Percentiles rank a stretch among this genome's conserved stretches.
These are phyloP conservation scores for Arabis hirsuta DNA, from an alignment of 345 rosid species.

Conservation along the genomic window DNA sequence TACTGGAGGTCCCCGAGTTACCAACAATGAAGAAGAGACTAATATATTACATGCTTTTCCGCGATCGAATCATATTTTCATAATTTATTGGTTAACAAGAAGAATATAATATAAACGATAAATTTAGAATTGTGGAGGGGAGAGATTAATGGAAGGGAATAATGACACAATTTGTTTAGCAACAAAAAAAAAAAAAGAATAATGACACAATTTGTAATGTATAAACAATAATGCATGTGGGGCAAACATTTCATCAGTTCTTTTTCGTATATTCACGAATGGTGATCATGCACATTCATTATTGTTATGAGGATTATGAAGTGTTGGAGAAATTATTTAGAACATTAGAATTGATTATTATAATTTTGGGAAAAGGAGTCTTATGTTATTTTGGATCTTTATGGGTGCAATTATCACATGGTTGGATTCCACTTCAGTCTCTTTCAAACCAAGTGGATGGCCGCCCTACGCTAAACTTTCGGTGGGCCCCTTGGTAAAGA, in stretches of 20 bases:
- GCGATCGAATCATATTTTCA: too few relatives aligned
- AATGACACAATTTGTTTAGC: not conserved
- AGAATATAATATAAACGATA: too few relatives aligned
- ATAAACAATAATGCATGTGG: slow-evolving; percentile 8
- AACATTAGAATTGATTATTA: not conserved
- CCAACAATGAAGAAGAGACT: too few relatives aligned
- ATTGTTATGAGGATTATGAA: not conserved
- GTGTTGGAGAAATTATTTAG: not conserved
- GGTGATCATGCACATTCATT: slow-evolving; percentile 23
- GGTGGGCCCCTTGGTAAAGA: not conserved
- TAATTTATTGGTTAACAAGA: too few relatives aligned
- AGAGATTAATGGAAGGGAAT: not conserved
- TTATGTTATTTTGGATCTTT: slow-evolving; percentile 23
- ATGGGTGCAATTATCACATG: slow-evolving; percentile 15
- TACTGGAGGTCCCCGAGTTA: too few relatives aligned
- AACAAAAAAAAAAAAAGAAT: too few relatives aligned
- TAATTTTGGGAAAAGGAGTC: not conserved
- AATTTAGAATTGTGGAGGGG: too few relatives aligned
- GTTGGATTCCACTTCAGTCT: slow-evolving; percentile 65
- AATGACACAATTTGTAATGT: slow-evolving; percentile 8
- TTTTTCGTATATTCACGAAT: slow-evolving; percentile 28
- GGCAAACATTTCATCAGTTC: not conserved
- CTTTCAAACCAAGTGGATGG: slow-evolving; percentile 52
- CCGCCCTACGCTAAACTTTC: slow-evolving; percentile 17
- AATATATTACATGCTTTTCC: too few relatives aligned